Evolutionary conservation across 2,329 filamentous ascomycete species (phyloP).

Genomic region (Diatrype stigma): DNA sequence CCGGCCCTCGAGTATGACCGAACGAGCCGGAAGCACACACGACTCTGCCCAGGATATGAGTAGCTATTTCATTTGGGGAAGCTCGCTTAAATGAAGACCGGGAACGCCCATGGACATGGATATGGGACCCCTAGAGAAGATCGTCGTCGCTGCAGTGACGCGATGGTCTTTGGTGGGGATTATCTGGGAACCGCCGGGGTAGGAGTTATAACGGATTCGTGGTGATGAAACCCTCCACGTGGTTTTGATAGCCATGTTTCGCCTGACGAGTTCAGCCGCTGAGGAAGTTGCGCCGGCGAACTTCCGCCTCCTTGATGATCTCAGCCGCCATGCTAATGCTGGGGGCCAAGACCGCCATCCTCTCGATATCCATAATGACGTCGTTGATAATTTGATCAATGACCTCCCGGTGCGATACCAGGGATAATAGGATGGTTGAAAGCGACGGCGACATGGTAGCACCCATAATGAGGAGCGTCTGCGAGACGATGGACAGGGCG

Average conservation of each 20-base stretch:
- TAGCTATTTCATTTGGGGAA: neutral
- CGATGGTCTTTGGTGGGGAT: neutral
- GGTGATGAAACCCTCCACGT: constrained; percentile 9
- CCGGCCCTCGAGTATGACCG: neutral
- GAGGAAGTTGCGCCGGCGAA: constrained; percentile 61
- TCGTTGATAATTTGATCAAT: constrained; percentile 75
- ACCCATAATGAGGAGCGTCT: constrained; percentile 78
- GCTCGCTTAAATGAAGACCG: neutral
- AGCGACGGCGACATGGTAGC: constrained; percentile 76
- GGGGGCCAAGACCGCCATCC: constrained; percentile 70
- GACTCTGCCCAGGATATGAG: neutral
- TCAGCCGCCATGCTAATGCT: constrained; percentile 73
- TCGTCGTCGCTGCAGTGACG: neutral
- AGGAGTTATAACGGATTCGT: constrained; percentile 6
- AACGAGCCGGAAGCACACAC: neutral
- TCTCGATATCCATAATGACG: constrained; percentile 71
- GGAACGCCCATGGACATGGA: neutral
- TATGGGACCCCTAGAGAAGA: neutral
- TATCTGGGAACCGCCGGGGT: neutral
- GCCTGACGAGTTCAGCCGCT: constrained; percentile 37
- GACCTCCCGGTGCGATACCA: constrained; percentile 53
- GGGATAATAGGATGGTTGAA: constrained; percentile 55
- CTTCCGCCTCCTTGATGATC: constrained; percentile 75
- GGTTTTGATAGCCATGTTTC: constrained; percentile 12
- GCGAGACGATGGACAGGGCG: constrained; percentile 76